phyloP scores from a whole-genome alignment of 225 moss, liverwort and hornwort genomes.

The Antitrichia curtipendula region DNA sequence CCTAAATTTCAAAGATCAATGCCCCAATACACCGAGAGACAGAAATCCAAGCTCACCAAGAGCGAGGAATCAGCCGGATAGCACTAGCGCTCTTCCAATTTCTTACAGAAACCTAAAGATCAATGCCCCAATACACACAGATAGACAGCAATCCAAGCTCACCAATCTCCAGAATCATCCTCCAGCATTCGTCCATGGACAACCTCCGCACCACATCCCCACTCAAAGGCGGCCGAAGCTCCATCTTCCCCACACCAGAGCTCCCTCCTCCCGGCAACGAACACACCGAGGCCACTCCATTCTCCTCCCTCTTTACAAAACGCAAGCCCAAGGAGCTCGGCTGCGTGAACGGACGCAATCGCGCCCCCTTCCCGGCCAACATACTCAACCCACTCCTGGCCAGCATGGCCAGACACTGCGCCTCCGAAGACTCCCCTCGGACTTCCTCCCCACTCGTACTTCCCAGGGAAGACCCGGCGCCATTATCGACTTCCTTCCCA shows the following conservation, averaged over 20 bases:
- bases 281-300: neutral
- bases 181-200: slow-evolving; percentile 28
- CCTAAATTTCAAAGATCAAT: neutral
- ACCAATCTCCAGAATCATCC: slow-evolving; percentile 26
- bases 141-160: neutral
- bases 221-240: neutral
- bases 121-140: neutral
- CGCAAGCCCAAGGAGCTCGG: neutral
- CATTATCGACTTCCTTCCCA: neutral
- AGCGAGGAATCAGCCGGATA: neutral
- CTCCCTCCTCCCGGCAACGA: neutral
- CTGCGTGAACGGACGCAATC: neutral
- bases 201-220: slow-evolving; percentile 2
- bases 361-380: neutral
- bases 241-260: neutral
- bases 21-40: neutral
- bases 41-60: neutral
- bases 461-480: neutral
- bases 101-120: neutral
- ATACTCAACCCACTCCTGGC: neutral
- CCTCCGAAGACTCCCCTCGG: neutral
- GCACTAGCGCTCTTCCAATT: too few species aligned
- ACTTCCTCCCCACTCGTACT: neutral
- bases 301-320: neutral
- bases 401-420: neutral